A percentile compares a stretch with the other conserved stretches of the same genome.
Evolutionary conservation across 768 basidiomycete genomes (phyloP).

Genomic region (Lactarius pseudohatsudake): DNA sequence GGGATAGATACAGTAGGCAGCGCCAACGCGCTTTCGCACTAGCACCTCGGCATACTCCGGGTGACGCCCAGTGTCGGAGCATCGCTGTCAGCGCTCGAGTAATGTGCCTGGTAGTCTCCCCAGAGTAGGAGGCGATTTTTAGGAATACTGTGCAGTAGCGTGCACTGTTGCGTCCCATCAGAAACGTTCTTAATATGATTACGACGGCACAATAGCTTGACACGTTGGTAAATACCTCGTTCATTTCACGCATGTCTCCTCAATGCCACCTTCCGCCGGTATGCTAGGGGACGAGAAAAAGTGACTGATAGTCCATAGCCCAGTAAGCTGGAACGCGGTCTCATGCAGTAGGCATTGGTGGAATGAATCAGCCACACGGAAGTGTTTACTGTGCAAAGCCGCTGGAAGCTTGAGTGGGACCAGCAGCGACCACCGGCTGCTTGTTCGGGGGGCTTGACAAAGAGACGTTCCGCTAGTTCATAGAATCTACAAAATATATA

Average conservation of each 20-base stretch:
- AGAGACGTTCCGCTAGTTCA: too few relatives aligned
- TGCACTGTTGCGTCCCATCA: background rate
- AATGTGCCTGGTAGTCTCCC: background rate
- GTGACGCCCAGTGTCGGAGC: background rate
- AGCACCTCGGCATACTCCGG: background rate
- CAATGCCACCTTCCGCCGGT: background rate
- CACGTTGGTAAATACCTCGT: background rate
- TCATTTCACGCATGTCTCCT: background rate
- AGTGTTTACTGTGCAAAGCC: too few relatives aligned
- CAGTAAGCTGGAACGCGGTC: too few relatives aligned
- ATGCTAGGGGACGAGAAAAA: too few relatives aligned
- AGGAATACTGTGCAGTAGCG: background rate
- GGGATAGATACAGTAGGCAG: background rate
- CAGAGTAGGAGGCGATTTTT: background rate
- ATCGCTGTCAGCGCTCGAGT: background rate
- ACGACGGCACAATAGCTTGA: background rate
- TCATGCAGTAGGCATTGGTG: too few relatives aligned
- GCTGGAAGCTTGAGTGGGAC: too few relatives aligned
- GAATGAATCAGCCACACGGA: too few relatives aligned
- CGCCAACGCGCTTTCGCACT: background rate
- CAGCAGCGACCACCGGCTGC: too few relatives aligned
- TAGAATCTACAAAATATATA: too few relatives aligned
- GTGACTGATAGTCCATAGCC: too few relatives aligned
- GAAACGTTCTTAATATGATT: background rate
- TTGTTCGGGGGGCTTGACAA: too few relatives aligned